Evolutionary conservation across 1,139 yeast genomes (phyloP).

Genomic region (Scheffersomyces illinoinensis): DNA sequence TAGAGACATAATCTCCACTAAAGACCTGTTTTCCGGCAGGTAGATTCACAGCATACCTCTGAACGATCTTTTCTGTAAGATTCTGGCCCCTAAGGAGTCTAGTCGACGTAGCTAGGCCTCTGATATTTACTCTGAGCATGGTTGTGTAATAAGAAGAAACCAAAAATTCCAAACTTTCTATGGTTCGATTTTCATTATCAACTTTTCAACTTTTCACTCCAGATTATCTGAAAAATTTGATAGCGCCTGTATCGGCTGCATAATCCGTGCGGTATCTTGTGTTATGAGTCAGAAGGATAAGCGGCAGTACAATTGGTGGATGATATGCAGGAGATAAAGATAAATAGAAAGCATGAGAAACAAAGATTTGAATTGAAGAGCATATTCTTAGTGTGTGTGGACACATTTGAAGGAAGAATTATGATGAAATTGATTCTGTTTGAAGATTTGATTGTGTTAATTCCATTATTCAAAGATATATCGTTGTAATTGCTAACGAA

Average conservation of each 20-base stretch:
- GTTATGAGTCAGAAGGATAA: slow-evolving; percentile 30
- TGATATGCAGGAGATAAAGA: background rate
- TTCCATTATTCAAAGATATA: background rate
- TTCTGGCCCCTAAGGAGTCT: slow-evolving; percentile 59
- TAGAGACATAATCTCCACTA: slow-evolving; percentile 93
- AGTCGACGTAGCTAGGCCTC: background rate
- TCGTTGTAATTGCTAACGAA: background rate
- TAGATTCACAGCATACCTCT: slow-evolving; percentile 84
- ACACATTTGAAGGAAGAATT: background rate
- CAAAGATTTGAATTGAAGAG: background rate
- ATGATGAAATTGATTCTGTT: no score
- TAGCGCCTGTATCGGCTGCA: background rate
- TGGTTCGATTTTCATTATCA: background rate
- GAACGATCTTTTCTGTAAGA: slow-evolving; percentile 93
- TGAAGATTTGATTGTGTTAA: background rate
- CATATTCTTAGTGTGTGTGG: background rate
- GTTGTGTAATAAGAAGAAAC: background rate
- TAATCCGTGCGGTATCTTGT: background rate
- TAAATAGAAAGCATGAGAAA: background rate
- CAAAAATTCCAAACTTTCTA: background rate
- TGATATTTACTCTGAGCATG: slow-evolving; percentile 4
- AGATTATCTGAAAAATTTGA: background rate
- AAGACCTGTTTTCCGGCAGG: slow-evolving; percentile 69
- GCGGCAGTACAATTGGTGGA: background rate
- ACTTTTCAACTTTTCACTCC: background rate